Conservation (phyloP, 2,329 filamentous ascomycete species). For the Neonectria hederae region DNA sequence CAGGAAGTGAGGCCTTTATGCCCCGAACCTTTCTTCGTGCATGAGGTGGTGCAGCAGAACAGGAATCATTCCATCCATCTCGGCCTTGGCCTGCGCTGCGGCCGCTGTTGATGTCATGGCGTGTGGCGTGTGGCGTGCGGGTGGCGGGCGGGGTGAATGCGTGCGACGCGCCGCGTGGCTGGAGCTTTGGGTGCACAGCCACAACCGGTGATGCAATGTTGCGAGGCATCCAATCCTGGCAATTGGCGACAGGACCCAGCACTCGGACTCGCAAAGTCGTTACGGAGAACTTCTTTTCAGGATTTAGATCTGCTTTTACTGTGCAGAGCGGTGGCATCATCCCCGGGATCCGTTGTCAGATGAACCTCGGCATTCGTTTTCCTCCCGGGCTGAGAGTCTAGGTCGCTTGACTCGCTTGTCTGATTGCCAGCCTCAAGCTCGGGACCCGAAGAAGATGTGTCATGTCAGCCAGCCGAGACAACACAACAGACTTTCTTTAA, state of each 20-base stretch:
- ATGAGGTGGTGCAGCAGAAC: slow-evolving; percentile 20
- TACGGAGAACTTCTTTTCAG: not conserved
- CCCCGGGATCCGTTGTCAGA: not conserved
- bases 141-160: not conserved
- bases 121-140: slow-evolving; percentile 36
- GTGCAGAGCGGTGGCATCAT: not conserved
- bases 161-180: slow-evolving; percentile 33
- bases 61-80: slow-evolving; percentile 14
- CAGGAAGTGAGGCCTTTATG: not conserved
- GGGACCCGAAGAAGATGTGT: slow-evolving; percentile 3
- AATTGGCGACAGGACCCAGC: not conserved
- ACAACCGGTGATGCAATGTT: slow-evolving; percentile 21
- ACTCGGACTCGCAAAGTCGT: not conserved
- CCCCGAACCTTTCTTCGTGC: not conserved
- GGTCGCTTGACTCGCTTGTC: not conserved
- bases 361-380: not conserved
- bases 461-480: slow-evolving; percentile 1
- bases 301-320: not conserved
- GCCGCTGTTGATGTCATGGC: slow-evolving; percentile 38
- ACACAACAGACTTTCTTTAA: not conserved
- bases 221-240: slow-evolving; percentile 6
- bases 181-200: slow-evolving; percentile 31
- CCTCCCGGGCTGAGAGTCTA: not conserved
- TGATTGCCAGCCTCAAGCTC: not conserved
- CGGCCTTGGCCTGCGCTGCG: slow-evolving; percentile 15